Evolutionary conservation across 331 rosid species (phyloP).

Genomic region (Stylosanthes scabra): DNA sequence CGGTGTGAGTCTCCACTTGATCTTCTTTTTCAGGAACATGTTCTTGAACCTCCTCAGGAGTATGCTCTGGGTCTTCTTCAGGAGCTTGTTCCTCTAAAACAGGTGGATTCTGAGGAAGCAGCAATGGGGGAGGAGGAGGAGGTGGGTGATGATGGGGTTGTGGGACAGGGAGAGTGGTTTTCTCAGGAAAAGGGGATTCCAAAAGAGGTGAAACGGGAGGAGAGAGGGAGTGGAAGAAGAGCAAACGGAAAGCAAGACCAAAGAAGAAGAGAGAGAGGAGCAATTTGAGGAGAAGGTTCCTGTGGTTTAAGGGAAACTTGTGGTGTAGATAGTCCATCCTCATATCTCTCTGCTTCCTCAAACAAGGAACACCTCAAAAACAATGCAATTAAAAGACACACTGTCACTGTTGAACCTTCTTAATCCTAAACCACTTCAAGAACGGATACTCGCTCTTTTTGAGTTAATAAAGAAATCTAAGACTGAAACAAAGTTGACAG

Average conservation of each 20-base stretch:
- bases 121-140: slow-evolving; percentile 1
- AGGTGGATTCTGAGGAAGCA: slow-evolving; percentile 35
- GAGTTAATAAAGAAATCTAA: slow-evolving; percentile 6
- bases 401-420: too few species aligned
- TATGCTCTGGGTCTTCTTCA: too few species aligned
- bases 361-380: neutral
- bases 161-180: slow-evolving; percentile 17
- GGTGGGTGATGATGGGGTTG: slow-evolving; percentile 20
- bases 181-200: slow-evolving; percentile 61
- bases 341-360: slow-evolving; percentile 47
- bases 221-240: slow-evolving; percentile 58
- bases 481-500: neutral
- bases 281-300: slow-evolving; percentile 52
- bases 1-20: slow-evolving; percentile 35
- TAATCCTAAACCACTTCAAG: neutral
- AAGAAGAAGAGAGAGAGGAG: slow-evolving; percentile 54
- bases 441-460: slow-evolving; percentile 1
- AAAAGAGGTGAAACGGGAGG: slow-evolving; percentile 50
- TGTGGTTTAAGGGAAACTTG: slow-evolving; percentile 52
- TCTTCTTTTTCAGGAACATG: slow-evolving; percentile 40
- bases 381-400: neutral
- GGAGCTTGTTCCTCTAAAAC: neutral
- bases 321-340: slow-evolving; percentile 58
- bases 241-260: slow-evolving; percentile 70
- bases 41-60: neutral